Percentiles rank a stretch among this genome's conserved stretches.
Conservation (phyloP, 495 filamentous ascomycete species). For the Penicillium lividum region DNA sequence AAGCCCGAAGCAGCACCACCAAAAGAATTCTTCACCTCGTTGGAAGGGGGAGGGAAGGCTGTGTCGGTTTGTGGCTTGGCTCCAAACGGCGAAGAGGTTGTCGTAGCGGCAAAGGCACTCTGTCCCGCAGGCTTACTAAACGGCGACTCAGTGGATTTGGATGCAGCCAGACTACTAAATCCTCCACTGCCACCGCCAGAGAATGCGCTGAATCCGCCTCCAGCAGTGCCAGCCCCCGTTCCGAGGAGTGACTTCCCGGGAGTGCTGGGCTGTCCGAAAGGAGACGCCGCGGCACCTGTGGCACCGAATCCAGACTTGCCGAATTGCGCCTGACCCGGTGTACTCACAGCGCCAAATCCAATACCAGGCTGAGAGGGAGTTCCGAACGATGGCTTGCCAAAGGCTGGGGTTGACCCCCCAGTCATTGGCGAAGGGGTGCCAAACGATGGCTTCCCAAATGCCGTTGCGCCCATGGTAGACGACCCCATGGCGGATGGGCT, state of each 20-base stretch:
- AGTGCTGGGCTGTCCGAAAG: slow-evolving; percentile 43
- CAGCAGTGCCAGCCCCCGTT: slow-evolving; percentile 26
- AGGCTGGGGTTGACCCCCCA: slow-evolving; percentile 39
- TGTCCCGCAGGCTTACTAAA: slow-evolving; percentile 14
- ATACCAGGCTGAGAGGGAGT: slow-evolving; percentile 32
- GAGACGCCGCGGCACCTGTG: slow-evolving; percentile 24
- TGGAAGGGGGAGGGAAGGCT: slow-evolving; percentile 37
- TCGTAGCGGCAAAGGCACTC: slow-evolving; percentile 3
- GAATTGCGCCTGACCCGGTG: slow-evolving; percentile 35
- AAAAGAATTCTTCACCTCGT: slow-evolving; percentile 47
- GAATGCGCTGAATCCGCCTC: slow-evolving; percentile 43
- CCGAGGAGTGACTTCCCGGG: slow-evolving; percentile 34
- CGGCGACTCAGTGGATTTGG: slow-evolving; percentile 26
- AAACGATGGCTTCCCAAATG: slow-evolving; percentile 39
- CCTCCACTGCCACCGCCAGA: slow-evolving; percentile 19
- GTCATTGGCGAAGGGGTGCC: slow-evolving; percentile 31
- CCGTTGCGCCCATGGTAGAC: slow-evolving; percentile 32
- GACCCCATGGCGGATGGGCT: slow-evolving; percentile 35
- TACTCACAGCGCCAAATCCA: slow-evolving; percentile 31
- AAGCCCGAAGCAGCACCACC: slow-evolving; percentile 59
- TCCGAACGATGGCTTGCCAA: slow-evolving; percentile 45
- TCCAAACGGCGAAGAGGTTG: slow-evolving; percentile 31
- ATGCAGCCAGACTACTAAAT: slow-evolving; percentile 36
- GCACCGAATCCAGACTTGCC: slow-evolving; percentile 52
- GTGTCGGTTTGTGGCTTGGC: slow-evolving; percentile 29